A percentile compares a stretch with the other conserved stretches of the same genome.
These are phyloP conservation scores for Rhodosporidiobolus sp. DNA, from an alignment of 768 basidiomycete species.

Conservation along the genomic window DNA sequence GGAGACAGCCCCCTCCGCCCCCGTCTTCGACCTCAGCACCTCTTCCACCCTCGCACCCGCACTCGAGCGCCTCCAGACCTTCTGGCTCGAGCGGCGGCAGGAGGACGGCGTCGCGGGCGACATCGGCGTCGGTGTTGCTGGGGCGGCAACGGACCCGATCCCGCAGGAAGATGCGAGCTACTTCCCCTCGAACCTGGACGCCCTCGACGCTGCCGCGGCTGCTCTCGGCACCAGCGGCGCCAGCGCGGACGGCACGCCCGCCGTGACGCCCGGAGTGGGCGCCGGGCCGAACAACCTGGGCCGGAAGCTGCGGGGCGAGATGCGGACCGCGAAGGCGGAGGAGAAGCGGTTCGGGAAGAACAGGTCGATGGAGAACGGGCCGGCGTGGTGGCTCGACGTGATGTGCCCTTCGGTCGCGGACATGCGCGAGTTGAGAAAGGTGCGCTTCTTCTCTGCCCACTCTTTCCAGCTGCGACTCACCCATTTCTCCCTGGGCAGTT, in stretches of 20 bases:
- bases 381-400: slow-evolving; percentile 87
- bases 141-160: neutral
- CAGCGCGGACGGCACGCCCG: slow-evolving; percentile 3
- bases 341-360: slow-evolving; percentile 35
- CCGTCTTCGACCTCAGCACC: slow-evolving; percentile 37
- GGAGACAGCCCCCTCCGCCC: slow-evolving; percentile 2
- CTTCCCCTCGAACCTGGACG: slow-evolving; percentile 12
- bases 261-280: slow-evolving; percentile 11
- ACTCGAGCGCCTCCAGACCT: slow-evolving; percentile 37
- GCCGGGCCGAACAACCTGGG: slow-evolving; percentile 10
- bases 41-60: slow-evolving; percentile 34
- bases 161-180: slow-evolving; percentile 18
- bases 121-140: slow-evolving; percentile 21
- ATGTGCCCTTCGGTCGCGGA: slow-evolving; percentile 83
- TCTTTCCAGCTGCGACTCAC: neutral
- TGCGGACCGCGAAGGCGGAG: slow-evolving; percentile 29
- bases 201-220: neutral
- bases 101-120: slow-evolving; percentile 38
- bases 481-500: slow-evolving; percentile 56
- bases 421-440: slow-evolving; percentile 79
- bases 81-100: slow-evolving; percentile 41
- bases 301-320: slow-evolving; percentile 30
- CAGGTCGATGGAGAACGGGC: slow-evolving; percentile 38
- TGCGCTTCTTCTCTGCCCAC: slow-evolving; percentile 44
- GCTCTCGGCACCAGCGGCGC: neutral